Percentiles rank a stretch among this genome's conserved stretches.
Conservation (phyloP, 345 rosid species). For the Salix dunnii region DNA sequence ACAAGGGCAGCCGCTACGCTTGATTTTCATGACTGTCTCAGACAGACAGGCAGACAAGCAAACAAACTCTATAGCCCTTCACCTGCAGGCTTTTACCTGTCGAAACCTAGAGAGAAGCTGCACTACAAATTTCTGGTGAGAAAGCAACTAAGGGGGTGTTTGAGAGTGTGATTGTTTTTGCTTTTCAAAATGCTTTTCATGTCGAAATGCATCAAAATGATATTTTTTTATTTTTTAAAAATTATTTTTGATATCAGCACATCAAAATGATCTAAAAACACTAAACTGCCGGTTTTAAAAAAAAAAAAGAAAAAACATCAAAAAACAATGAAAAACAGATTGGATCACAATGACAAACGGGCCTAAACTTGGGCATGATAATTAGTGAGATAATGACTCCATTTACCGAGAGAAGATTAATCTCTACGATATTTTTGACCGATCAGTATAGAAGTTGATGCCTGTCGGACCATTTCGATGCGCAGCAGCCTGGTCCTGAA, state of each 20-base stretch:
- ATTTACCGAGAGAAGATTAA: slow-evolving; percentile 24
- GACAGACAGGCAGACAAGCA: slow-evolving; percentile 15
- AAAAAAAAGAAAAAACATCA: too few relatives aligned
- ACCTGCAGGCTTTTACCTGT: slow-evolving; percentile 33
- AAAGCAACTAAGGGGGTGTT: too few relatives aligned
- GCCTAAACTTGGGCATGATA: slow-evolving; percentile 3
- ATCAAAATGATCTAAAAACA: too few relatives aligned
- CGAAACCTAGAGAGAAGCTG: slow-evolving; percentile 14
- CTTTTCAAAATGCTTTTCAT: too few relatives aligned
- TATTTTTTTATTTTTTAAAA: too few relatives aligned
- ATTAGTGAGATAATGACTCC: slow-evolving; percentile 27
- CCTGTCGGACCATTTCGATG: not conserved
- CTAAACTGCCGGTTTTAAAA: too few relatives aligned
- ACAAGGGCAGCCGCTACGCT: not conserved
- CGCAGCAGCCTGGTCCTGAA: not conserved
- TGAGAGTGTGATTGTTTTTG: too few relatives aligned
- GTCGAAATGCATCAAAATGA: too few relatives aligned
- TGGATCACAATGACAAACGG: too few relatives aligned
- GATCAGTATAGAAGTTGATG: slow-evolving; percentile 13
- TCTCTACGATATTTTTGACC: slow-evolving; percentile 10
- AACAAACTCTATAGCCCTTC: slow-evolving; percentile 24
- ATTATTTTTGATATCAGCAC: too few relatives aligned
- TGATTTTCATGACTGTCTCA: not conserved
- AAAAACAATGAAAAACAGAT: too few relatives aligned
- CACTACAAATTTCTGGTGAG: not conserved